A percentile compares a stretch with the other conserved stretches of the same genome.
Evolutionary conservation across 1,139 yeast genomes (phyloP).

Genomic region (Suhomyces choctaworum): DNA sequence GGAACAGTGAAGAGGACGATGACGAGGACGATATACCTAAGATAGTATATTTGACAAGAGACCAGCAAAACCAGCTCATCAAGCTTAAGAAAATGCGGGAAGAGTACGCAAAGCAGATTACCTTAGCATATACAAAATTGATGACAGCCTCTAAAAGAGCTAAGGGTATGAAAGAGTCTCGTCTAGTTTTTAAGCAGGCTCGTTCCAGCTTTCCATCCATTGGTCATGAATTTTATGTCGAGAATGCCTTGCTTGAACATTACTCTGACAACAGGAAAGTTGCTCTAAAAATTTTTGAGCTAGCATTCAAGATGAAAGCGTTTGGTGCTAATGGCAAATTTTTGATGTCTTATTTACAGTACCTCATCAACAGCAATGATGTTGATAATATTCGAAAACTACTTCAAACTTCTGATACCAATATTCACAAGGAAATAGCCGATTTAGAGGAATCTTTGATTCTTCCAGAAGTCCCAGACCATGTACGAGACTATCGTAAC

Average conservation of each 20-base stretch:
- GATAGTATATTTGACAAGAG: conserved; percentile 23
- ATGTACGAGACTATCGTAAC: conserved; percentile 20
- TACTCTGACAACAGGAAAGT: conserved; percentile 64
- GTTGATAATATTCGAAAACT: conserved; percentile 80
- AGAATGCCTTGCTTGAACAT: conserved; percentile 81
- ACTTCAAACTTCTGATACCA: conserved; percentile 59
- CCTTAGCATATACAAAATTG: conserved; percentile 53
- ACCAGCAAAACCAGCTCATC: conserved; percentile 28
- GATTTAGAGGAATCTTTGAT: conserved; percentile 21
- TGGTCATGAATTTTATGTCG: conserved; percentile 76
- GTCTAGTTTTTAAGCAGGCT: conserved; percentile 64
- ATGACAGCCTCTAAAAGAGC: conserved; percentile 64
- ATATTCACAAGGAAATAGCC: conserved; percentile 38
- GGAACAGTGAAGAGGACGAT: conserved; percentile 19
- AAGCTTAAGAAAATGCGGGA: conserved; percentile 22
- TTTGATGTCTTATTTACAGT: conserved; percentile 69
- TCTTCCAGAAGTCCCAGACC: conserved; percentile 24
- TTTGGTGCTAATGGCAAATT: conserved; percentile 61
- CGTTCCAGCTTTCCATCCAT: conserved; percentile 50
- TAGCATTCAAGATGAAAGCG: conserved; percentile 60
- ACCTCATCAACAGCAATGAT: conserved; percentile 70
- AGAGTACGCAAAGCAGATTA: conserved; percentile 38
- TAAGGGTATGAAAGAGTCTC: conserved; percentile 70
- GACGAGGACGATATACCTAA: conserved; percentile 17
- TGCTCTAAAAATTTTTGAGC: conserved; percentile 75